phyloP scores from a whole-genome alignment of 2,329 filamentous ascomycete species.

The Leptographium radiaticola region DNA sequence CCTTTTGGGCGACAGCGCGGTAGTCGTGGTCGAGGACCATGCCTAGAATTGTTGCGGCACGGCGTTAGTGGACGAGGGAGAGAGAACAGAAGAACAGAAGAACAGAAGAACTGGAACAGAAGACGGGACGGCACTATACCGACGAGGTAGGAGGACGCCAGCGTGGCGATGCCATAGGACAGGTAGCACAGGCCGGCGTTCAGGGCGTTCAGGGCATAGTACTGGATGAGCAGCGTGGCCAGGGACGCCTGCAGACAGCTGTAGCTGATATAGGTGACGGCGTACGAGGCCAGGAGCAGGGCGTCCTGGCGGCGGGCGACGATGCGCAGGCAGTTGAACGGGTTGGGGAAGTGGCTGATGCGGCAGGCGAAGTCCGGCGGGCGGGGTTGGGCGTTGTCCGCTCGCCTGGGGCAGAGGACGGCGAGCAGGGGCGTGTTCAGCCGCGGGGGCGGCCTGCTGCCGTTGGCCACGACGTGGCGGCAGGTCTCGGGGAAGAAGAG shows the following conservation, averaged over 20 bases:
- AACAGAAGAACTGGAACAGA: background rate
- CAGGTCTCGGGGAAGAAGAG: slow-evolving; percentile 19
- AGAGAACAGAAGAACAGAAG: no score
- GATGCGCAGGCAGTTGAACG: background rate
- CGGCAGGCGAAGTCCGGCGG: background rate
- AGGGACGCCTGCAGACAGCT: background rate
- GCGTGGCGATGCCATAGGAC: background rate
- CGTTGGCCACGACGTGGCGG: slow-evolving; percentile 20
- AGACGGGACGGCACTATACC: background rate
- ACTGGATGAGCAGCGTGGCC: background rate
- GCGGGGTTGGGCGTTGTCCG: background rate
- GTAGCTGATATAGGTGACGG: background rate
- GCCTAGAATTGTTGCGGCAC: no score
- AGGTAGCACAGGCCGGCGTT: background rate
- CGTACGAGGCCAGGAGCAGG: background rate
- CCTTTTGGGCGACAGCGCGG: background rate
- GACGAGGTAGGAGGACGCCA: background rate
- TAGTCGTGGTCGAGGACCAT: background rate
- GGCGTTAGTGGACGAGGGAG: no score
- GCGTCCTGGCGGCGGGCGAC: background rate
- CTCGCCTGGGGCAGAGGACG: background rate
- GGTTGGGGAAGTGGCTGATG: background rate
- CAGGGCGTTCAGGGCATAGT: background rate
- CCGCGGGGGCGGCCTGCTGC: slow-evolving; percentile 1
- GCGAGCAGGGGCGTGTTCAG: background rate